Evolutionary conservation across 2,329 filamentous ascomycete species (phyloP).

Genomic region (Cladosporium sp.): DNA sequence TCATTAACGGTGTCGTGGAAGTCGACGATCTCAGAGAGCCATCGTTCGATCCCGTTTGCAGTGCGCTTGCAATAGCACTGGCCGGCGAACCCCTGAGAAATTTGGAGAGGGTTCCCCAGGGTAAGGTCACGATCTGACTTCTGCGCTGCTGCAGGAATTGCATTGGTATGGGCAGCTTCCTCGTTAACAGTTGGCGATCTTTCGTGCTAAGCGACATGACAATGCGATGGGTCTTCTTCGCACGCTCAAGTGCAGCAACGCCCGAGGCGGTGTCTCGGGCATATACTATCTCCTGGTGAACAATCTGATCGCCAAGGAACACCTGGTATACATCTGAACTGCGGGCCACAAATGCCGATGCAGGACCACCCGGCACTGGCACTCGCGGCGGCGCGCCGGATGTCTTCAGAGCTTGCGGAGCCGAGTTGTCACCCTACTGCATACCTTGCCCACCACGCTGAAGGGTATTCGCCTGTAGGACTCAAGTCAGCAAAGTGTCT

Average conservation of each 20-base stretch:
- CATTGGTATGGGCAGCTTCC: neutral
- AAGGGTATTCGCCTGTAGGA: neutral
- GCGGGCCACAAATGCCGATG: neutral
- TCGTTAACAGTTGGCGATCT: neutral
- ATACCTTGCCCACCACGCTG: slow-evolving; percentile 17
- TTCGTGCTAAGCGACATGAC: neutral
- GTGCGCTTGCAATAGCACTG: neutral
- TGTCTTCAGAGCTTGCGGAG: neutral
- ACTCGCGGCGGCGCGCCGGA: neutral
- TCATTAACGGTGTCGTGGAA: neutral
- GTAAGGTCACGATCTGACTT: neutral
- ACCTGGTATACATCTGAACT: neutral
- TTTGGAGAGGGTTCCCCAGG: neutral
- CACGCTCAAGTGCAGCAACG: neutral
- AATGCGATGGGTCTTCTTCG: neutral
- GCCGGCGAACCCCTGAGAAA: no score
- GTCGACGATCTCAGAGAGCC: neutral
- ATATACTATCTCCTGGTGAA: neutral
- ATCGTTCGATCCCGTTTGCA: neutral
- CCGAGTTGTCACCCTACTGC: slow-evolving; percentile 8
- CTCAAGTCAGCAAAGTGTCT: no score
- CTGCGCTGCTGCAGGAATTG: neutral
- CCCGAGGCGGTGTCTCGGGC: neutral
- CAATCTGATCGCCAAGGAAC: neutral
- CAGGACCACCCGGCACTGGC: neutral